phyloP scores from a whole-genome alignment of 1,139 yeast genomes.

The Scheffersomyces segobiensis region DNA sequence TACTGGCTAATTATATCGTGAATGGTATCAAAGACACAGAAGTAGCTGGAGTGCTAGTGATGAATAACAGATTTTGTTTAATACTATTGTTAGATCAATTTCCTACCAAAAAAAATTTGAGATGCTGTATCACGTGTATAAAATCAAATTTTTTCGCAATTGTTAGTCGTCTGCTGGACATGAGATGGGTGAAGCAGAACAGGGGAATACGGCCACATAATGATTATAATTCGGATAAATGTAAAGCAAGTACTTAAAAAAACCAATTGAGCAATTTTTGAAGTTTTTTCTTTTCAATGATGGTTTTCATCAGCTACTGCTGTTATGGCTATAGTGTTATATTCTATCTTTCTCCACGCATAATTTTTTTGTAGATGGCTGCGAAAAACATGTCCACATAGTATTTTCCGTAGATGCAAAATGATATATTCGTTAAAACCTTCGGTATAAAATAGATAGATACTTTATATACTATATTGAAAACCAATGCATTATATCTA shows the following conservation, averaged over 20 bases:
- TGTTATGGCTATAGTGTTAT: too few relatives aligned
- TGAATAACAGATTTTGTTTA: not conserved
- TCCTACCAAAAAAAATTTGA: constrained; percentile 8
- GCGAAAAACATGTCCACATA: too few relatives aligned
- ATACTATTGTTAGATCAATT: not conserved
- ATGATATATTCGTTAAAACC: not conserved
- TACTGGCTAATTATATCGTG: not conserved
- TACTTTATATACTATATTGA: not conserved
- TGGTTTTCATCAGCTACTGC: too few relatives aligned
- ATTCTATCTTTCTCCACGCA: too few relatives aligned
- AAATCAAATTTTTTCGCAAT: not conserved
- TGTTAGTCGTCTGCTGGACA: not conserved
- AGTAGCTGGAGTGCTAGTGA: constrained; percentile 5
- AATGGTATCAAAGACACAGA: constrained; percentile 3
- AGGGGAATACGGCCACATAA: too few relatives aligned
- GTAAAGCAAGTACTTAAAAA: too few relatives aligned
- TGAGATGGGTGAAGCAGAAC: not conserved
- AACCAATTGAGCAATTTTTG: not conserved
- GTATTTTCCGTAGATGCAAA: too few relatives aligned
- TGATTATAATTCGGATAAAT: too few relatives aligned
- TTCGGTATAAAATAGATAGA: too few relatives aligned
- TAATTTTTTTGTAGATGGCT: too few relatives aligned
- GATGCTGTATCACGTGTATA: constrained; percentile 2
- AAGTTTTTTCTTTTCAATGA: too few relatives aligned
- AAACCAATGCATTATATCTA: too few relatives aligned